Base-by-base conservation (phyloP, 129 eudicot genomes). In the Lonicera japonica region DNA sequence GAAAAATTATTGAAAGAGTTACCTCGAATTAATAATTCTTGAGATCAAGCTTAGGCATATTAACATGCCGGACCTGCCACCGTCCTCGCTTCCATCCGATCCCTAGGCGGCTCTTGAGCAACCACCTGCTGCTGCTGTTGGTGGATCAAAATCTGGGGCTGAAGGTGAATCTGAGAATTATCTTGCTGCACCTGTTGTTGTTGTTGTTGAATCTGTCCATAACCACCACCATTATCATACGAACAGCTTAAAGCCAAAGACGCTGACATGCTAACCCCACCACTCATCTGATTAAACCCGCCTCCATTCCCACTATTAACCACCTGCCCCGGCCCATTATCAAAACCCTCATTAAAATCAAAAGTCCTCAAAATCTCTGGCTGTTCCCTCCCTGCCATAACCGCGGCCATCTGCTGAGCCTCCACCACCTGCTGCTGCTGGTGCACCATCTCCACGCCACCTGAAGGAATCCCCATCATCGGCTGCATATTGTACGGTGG, bases 401-500 rank as follows among this genome's bases (percentile, higher is more conserved):
- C 76, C 11, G 74, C 79, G 0, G 73, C 77, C n/a, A 77, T 50
- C 6, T 77, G 83, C 52, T 82, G 87, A n/a, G 83, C 78, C 61
- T 82, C 83, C 1, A 77, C 25, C 57, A 73, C 34, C 25, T 74
- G 86, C 17, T 82, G 85, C 20, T 87, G 80, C 18, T 83, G 88
- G 25, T 75, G 88, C 47, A 81, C 46, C 60, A 73, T 63, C 8
- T 66, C 86, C 21, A 72, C 25, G 11, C 45, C 71, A 17, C 68
- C 79, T 12, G 79, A 57, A 9, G 79, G 69, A 47, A 75, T 45
- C 0, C 89, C 89, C 82, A 79, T 11, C 81, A 71, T 72, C 1
- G 85, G 73, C 51, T 77, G 86, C 81, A 77, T 77, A 65, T 73
- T 85, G 41, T 82, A 89, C 21, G 77, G 83, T 58, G 81, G n/a